Conservation (phyloP, 306 rosid species). For the Morella rubra region DNA sequence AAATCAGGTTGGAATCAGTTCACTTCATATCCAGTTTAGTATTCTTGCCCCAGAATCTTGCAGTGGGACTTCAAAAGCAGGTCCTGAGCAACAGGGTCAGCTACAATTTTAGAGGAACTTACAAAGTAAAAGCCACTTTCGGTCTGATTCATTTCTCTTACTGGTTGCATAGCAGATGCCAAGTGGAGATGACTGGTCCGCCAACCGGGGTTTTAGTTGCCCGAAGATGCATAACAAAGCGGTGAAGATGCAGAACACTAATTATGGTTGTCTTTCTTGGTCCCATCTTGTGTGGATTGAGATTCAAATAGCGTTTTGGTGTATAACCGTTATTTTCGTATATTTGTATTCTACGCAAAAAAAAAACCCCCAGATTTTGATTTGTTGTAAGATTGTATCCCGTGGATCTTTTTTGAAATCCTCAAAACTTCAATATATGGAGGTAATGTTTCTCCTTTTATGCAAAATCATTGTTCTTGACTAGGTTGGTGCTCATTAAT, state of each 20-base stretch:
- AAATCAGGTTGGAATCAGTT: conserved; percentile 61
- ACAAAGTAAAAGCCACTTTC: conserved; percentile 58
- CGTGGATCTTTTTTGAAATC: not conserved
- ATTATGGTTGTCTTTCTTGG: not conserved
- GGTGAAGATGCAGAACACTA: conserved; percentile 38
- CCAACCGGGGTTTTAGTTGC: conserved; percentile 74
- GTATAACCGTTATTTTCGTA: conserved; percentile 11
- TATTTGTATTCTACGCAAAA: not conserved
- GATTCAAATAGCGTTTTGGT: conserved; percentile 20
- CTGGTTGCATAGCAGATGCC: conserved; percentile 73
- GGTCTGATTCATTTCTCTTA: conserved; percentile 62
- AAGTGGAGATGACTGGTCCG: conserved; percentile 81
- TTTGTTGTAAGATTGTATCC: not conserved
- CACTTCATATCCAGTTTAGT: conserved; percentile 74
- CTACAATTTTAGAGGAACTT: conserved; percentile 68
- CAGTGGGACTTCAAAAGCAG: conserved; percentile 65
- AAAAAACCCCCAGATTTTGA: not conserved
- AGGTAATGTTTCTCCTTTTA: not conserved
- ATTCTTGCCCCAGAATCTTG: conserved; percentile 72
- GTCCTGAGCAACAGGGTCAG: conserved; percentile 57
- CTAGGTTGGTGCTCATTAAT: not conserved
- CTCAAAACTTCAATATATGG: not conserved
- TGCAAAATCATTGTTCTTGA: not conserved
- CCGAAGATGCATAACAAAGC: conserved; percentile 59
- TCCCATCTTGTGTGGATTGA: conserved; percentile 17